Evolutionary conservation across 73 alveolate species (phyloP).

Genomic region (Paraurostyla sp.): DNA sequence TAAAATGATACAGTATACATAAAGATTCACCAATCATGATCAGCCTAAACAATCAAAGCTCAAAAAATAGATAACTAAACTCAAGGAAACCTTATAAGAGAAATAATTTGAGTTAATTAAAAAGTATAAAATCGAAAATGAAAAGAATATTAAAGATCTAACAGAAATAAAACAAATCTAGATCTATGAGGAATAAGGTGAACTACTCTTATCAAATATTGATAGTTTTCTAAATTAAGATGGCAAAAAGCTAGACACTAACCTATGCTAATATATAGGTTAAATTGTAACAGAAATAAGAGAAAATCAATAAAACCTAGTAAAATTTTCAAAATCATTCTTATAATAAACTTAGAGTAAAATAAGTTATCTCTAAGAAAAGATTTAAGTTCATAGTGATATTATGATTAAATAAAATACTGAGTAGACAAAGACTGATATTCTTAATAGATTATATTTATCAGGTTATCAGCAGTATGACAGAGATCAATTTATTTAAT

Average conservation of each 20-base stretch:
- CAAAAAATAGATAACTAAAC: neutral
- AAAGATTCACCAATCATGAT: conserved; percentile 1
- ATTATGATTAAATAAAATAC: neutral
- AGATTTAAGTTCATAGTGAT: neutral
- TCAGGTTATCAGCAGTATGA: conserved; percentile 12
- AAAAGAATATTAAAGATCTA: neutral
- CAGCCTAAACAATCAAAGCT: neutral
- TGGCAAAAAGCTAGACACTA: neutral
- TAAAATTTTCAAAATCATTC: neutral
- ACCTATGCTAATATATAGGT: neutral
- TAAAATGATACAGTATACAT: neutral
- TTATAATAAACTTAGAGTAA: neutral
- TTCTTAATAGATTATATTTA: neutral
- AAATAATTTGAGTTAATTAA: too few species aligned
- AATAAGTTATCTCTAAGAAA: neutral
- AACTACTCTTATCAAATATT: neutral
- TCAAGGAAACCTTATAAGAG: too few species aligned
- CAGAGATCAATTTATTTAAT: conserved; percentile 10
- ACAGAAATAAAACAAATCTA: neutral
- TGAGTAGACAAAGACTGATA: conserved; percentile 13
- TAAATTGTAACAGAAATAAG: neutral
- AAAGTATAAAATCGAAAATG: too few species aligned
- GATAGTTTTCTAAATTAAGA: neutral
- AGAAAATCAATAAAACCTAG: neutral
- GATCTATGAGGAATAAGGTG: neutral